phyloP scores from a whole-genome alignment of 1,139 yeast genomes.

The Geotrichum reessii region DNA sequence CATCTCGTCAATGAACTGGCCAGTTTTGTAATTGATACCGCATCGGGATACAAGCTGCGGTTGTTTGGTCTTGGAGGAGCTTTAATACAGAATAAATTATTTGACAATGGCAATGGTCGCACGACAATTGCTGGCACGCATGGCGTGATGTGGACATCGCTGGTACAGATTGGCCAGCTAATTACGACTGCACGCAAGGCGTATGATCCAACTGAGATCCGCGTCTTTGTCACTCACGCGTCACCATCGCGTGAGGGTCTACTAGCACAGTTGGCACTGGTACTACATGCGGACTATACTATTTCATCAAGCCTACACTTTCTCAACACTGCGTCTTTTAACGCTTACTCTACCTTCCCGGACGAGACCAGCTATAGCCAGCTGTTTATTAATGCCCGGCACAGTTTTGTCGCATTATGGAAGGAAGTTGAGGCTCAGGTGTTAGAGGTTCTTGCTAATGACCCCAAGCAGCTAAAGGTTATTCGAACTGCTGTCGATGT shows the following conservation, averaged over 20 bases:
- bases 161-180: conserved; percentile 63
- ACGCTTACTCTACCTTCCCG: conserved; percentile 61
- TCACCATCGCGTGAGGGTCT: conserved; percentile 63
- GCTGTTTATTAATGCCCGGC: conserved; percentile 48
- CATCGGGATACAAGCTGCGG: conserved; percentile 44
- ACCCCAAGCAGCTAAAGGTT: conserved; percentile 35
- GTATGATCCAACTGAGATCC: conserved; percentile 44
- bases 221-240: conserved; percentile 61
- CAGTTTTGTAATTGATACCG: conserved; percentile 36
- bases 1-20: conserved; percentile 55
- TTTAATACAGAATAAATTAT: conserved; percentile 58
- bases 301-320: conserved; percentile 68
- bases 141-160: conserved; percentile 71
- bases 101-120: conserved; percentile 55
- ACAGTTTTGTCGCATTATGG: conserved; percentile 63
- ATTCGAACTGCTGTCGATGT: conserved; percentile 54
- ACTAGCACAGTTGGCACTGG: conserved; percentile 60
- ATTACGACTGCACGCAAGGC: conserved; percentile 44
- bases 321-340: conserved; percentile 64
- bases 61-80: conserved; percentile 72
- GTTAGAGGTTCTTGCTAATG: conserved; percentile 36
- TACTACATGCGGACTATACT: conserved; percentile 67
- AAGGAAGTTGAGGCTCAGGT: conserved; percentile 52
- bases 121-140: conserved; percentile 57
- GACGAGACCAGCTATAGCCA: conserved; percentile 56